Conservation (phyloP, 1,284 basidiomycete species). For the Apiotrichum veenhuisii region DNA sequence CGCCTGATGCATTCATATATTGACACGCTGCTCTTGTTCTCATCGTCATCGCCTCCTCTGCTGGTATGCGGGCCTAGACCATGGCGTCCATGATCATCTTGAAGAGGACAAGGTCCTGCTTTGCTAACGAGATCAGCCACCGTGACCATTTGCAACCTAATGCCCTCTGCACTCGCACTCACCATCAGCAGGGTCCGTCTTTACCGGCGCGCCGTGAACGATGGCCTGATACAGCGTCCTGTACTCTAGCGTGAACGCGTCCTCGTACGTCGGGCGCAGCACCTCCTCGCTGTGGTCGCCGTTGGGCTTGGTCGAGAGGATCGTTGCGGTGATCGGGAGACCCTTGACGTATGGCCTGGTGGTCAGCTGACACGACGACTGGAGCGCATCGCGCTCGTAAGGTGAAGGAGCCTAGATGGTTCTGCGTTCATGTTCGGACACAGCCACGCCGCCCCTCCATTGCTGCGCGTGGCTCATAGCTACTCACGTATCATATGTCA, state of each 20-base stretch:
- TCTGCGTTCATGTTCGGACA: too few species aligned
- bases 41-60: not conserved
- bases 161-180: too few species aligned
- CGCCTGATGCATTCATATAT: not conserved
- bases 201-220: conserved; percentile 30
- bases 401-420: too few species aligned
- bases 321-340: conserved; percentile 45
- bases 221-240: conserved; percentile 39
- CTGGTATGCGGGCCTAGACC: conserved; percentile 12
- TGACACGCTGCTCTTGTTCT: too few species aligned
- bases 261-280: conserved; percentile 48
- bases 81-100: conserved; percentile 42
- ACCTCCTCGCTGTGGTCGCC: conserved; percentile 39
- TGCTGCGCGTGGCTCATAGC: not conserved
- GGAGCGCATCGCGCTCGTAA: too few species aligned
- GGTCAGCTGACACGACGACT: not conserved
- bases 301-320: conserved; percentile 32
- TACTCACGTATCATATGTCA: conserved; percentile 49
- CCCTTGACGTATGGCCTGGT: conserved; percentile 50
- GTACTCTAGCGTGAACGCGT: conserved; percentile 49
- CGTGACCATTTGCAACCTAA: too few species aligned
- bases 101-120: conserved; percentile 28
- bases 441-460: too few species aligned
- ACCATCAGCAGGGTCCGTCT: conserved; percentile 36
- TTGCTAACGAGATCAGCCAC: too few species aligned